Evolutionary conservation across 345 rosid species (phyloP).

Genomic region (Ailanthus altissimus): DNA sequence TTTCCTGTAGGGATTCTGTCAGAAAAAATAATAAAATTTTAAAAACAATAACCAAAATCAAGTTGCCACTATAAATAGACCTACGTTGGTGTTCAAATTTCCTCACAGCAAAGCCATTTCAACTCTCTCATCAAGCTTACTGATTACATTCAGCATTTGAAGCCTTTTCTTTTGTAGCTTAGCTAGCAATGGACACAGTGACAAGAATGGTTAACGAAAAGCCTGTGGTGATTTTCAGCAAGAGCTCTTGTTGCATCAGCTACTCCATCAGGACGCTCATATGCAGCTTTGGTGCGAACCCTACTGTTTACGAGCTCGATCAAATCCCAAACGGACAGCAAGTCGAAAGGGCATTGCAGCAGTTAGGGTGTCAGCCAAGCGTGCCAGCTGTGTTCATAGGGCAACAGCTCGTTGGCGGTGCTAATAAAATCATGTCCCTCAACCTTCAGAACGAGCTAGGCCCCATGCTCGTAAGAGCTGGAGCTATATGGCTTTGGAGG

Average conservation of each 20-base stretch:
- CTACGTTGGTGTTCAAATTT: conserved; percentile 9
- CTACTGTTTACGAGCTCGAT: conserved; percentile 72
- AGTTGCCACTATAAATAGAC: conserved; percentile 31
- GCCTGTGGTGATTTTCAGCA: conserved; percentile 90
- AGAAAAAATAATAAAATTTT: neutral
- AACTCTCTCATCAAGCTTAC: conserved; percentile 2
- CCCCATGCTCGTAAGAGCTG: conserved; percentile 64
- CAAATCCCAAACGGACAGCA: conserved; percentile 54
- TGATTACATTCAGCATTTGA: neutral
- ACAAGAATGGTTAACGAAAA: conserved; percentile 57
- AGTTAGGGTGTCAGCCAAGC: conserved; percentile 58
- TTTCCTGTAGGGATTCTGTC: neutral
- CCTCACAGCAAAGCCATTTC: conserved; percentile 16
- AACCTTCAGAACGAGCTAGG: conserved; percentile 67
- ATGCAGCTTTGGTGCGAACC: conserved; percentile 70
- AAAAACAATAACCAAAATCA: neutral
- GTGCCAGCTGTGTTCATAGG: conserved; percentile 89
- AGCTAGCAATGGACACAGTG: conserved; percentile 41
- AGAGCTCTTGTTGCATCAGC: conserved; percentile 76
- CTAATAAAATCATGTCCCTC: conserved; percentile 72
- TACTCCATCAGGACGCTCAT: conserved; percentile 65
- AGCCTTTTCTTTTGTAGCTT: neutral
- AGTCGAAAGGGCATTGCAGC: conserved; percentile 57
- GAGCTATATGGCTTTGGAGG: conserved; percentile 80
- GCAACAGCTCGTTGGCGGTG: conserved; percentile 67